Conservation (phyloP, 148 eudicot genomes). For the Amaranthus hypochondriacus region DNA sequence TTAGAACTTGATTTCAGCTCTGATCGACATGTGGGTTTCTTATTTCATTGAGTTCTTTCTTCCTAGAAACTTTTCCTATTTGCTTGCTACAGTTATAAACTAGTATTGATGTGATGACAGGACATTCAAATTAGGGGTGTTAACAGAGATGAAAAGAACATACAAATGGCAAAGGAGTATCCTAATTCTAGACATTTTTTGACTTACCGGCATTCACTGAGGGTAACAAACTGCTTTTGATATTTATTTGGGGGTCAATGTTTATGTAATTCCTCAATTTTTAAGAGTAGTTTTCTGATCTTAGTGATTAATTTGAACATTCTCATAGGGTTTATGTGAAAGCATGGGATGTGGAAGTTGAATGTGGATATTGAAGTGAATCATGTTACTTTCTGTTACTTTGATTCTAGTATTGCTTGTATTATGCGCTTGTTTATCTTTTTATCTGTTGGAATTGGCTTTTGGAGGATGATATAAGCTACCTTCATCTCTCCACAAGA, state of each 20-base stretch:
- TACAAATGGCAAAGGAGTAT: slow-evolving; percentile 64
- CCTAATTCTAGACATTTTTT: slow-evolving; percentile 81
- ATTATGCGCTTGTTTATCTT: neutral
- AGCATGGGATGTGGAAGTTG: neutral
- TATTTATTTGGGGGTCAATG: neutral
- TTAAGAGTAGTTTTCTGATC: neutral
- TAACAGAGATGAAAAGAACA: slow-evolving; percentile 74
- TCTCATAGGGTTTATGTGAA: neutral
- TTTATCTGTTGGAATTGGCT: neutral
- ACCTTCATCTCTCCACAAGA: neutral
- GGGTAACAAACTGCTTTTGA: slow-evolving; percentile 45
- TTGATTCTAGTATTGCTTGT: neutral
- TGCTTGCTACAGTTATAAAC: neutral
- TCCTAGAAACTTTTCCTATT: neutral
- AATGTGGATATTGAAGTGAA: neutral
- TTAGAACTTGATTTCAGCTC: slow-evolving; percentile 78
- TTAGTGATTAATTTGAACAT: neutral
- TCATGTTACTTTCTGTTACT: neutral
- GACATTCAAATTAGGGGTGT: slow-evolving; percentile 92
- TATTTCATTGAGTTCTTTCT: neutral
- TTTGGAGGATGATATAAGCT: neutral
- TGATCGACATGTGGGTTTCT: slow-evolving; percentile 60
- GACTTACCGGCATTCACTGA: slow-evolving; percentile 78
- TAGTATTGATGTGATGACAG: slow-evolving; percentile 34
- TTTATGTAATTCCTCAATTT: neutral